phyloP scores from a whole-genome alignment of 192 early-diverging fungal genomes.

The Coemansia sp. region DNA sequence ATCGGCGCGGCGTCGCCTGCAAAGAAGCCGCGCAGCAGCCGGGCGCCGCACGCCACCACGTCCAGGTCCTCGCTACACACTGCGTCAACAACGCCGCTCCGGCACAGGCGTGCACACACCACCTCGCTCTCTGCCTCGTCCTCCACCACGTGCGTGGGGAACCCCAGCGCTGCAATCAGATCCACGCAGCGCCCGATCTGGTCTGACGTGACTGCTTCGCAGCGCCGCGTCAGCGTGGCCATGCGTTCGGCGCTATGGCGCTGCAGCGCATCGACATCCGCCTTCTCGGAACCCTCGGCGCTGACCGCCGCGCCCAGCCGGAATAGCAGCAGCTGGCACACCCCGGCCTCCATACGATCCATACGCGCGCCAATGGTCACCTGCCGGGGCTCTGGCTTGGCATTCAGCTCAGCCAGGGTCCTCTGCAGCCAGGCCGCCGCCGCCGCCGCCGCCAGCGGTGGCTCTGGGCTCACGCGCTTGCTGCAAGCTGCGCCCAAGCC shows the following conservation, averaged over 20 bases:
- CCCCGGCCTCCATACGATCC: slow-evolving; percentile 14
- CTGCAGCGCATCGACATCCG: slow-evolving; percentile 4
- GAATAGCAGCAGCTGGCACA: slow-evolving; percentile 8
- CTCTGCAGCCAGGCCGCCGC: not conserved
- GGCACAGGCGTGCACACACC: slow-evolving; percentile 57
- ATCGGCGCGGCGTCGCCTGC: slow-evolving; percentile 4
- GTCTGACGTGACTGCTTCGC: slow-evolving; percentile 44
- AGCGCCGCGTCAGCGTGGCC: slow-evolving; percentile 45
- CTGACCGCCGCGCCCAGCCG: slow-evolving; percentile 1
- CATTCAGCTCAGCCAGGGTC: not conserved
- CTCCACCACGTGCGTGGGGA: slow-evolving; percentile 42
- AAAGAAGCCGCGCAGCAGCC: slow-evolving; percentile 28
- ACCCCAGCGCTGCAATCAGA: slow-evolving; percentile 51
- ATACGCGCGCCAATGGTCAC: slow-evolving; percentile 14
- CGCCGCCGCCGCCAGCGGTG: not conserved
- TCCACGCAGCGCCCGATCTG: slow-evolving; percentile 45
- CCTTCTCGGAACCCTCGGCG: not conserved
- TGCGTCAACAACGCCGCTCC: slow-evolving; percentile 48
- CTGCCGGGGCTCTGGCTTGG: not conserved
- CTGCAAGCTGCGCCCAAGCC: not conserved
- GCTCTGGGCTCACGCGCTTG: not conserved
- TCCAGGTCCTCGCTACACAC: slow-evolving; percentile 56
- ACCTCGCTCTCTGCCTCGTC: slow-evolving; percentile 56
- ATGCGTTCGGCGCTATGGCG: slow-evolving; percentile 15
- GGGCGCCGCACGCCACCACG: slow-evolving; percentile 26